Evolutionary conservation across 768 basidiomycete genomes (phyloP), one percentile per base, ranked within the genome.

Genomic region (Kwoniella dejecticola): DNA sequence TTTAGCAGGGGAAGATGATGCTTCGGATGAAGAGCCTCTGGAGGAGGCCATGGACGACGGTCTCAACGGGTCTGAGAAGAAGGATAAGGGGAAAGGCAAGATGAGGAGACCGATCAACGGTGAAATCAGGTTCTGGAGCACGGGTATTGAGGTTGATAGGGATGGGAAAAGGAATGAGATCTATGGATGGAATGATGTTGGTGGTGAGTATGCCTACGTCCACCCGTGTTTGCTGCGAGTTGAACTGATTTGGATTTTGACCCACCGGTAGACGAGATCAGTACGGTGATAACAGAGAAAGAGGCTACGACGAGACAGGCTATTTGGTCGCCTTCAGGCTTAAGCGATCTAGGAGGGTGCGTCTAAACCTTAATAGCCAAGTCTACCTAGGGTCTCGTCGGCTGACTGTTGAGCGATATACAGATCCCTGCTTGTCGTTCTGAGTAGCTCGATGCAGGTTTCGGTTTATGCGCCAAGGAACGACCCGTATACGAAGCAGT

Each of bases 261-360:
- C 40, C 13, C 15, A 23, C 15, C 13, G 6, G 11, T 27, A 72
- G 71, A 71, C 27, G 69, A 68, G 45, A 50, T 44, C 27, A 60
- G 57, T n/a, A 49, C 63, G 8, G 23, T 64, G 2, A 4, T 64
- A 0, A 36, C 38, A 4, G 62, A 63, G 13, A 60, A 55, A 12
- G 67, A 69, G 17, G 38, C 60, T 8, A 41, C 58, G 7, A 52
- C 63, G 0, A 45, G 61, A 52, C 27, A 52, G 26, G 67, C 68
- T 10, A 57, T 66, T 4, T 75, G 74, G 74, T 72, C 71, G 8
- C 69, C 74, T 6, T 69, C 71, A 4, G 71, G 69, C 10, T 27
- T 75, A 38, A 66, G 50, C n/a, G 69, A 69, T 47, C 40, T 72
- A 2, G 74, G 74, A 38, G 63, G 71, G 74, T 72, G 46, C 59